These are phyloP conservation scores for Mycena latifolia DNA, from an alignment of 768 basidiomycete species.

Conservation along the genomic window DNA sequence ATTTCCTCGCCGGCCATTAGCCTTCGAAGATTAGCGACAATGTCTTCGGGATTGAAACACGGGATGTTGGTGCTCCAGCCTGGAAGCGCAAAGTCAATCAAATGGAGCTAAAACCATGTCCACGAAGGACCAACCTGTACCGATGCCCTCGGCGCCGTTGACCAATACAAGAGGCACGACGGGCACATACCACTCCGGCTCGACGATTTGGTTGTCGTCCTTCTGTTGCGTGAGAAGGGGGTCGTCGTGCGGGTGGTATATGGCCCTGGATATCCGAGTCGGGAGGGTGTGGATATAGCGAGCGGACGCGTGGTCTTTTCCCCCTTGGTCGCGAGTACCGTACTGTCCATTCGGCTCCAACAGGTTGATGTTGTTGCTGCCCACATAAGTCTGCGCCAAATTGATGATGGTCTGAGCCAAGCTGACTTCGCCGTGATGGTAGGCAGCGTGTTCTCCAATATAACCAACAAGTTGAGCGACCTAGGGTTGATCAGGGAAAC, in stretches of 20 bases:
- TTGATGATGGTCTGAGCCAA: slow-evolving; percentile 92
- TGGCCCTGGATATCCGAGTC: slow-evolving; percentile 74
- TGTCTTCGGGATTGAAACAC: slow-evolving; percentile 91
- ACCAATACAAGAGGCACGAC: slow-evolving; percentile 88
- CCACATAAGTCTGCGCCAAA: slow-evolving; percentile 94
- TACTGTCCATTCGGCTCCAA: slow-evolving; percentile 93
- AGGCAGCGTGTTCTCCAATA: slow-evolving; percentile 92
- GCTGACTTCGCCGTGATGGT: slow-evolving; percentile 96
- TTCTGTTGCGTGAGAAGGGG: slow-evolving; percentile 84
- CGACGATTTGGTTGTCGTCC: slow-evolving; percentile 89
- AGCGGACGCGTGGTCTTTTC: slow-evolving; percentile 96
- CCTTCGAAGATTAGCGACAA: slow-evolving; percentile 88
- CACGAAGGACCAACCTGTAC: slow-evolving; percentile 74
- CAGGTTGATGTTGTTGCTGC: slow-evolving; percentile 95
- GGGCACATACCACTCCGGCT: slow-evolving; percentile 96
- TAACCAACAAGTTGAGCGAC: slow-evolving; percentile 97
- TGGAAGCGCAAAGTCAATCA: slow-evolving; percentile 41
- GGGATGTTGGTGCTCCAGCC: slow-evolving; percentile 97
- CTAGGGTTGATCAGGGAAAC: slow-evolving; percentile 47
- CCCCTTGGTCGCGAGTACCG: slow-evolving; percentile 93
- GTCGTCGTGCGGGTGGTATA: slow-evolving; percentile 91
- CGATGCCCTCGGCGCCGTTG: slow-evolving; percentile 98
- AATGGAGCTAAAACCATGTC: neutral
- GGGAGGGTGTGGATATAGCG: slow-evolving; percentile 96
- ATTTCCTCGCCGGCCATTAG: slow-evolving; percentile 89